Evolutionary conservation across 768 basidiomycete genomes (phyloP), one percentile per base, ranked within the genome.

Genomic region (Suillus decipiens): DNA sequence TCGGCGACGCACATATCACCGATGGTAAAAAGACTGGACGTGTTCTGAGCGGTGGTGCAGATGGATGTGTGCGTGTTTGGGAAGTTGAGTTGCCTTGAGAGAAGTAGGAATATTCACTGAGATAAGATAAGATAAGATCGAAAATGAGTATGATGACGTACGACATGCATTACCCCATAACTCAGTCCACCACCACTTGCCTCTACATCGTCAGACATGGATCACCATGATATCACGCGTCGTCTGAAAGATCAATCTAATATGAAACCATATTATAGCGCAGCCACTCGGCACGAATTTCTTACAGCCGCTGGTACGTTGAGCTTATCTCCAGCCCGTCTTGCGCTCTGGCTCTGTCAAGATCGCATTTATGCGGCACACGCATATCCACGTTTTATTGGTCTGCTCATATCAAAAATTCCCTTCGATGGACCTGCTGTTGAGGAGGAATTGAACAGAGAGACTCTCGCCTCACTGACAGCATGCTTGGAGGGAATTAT

Each of bases 21-120:
- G 64, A 74, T 7, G 71, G 66, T 31, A 66, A 73, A 34, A 80
- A 78, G 2, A 83, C 80, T 69, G 83, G 82, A 3, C 83, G 80
- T 66, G 72, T 98, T 48, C 84, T 84, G 3, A 88, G 86, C 48
- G 82, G 88, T 11, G 95, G 96, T 6, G 89, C 90, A 33, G 96
- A 98, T 78, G 92, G 83, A 5, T 90, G 89, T 72, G 86, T 91
- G 36, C 82, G 90, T 69, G 77, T 84, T 3, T 96, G 90, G 89
- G 82, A 86, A 45, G 78, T 92, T 11, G 41, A 53, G 28, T 60
- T 74, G 41, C 73, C 75, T 3, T 28, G 28, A 19, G 55, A 24
- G 17, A 57, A 56, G 37, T 57, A 57, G 24, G 39, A 24, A 55
- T n/a, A 7, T 22, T 36, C 48, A 51, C 28, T 37, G 24, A 56